These are phyloP conservation scores for Candida koratica DNA, from an alignment of 805 yeast genomes.

Conservation along the genomic window DNA sequence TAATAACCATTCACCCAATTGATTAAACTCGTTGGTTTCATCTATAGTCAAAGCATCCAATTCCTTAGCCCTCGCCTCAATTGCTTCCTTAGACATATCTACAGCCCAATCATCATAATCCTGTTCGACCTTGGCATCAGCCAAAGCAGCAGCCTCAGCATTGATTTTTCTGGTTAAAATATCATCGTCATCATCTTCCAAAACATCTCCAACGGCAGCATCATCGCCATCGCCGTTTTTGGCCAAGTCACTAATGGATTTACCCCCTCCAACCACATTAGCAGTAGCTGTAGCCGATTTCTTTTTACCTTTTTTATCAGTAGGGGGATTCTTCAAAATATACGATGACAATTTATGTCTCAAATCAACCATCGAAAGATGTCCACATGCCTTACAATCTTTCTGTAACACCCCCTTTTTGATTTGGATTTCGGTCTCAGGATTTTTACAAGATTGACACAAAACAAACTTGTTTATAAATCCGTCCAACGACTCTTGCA, in stretches of 20 bases:
- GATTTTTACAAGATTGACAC: conserved; percentile 93
- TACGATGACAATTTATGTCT: conserved; percentile 83
- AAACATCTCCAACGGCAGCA: conserved; percentile 36
- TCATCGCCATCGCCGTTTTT: conserved; percentile 33
- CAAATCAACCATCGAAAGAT: conserved; percentile 75
- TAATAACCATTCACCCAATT: conserved; percentile 87
- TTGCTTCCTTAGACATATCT: conserved; percentile 95
- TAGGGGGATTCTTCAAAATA: conserved; percentile 87
- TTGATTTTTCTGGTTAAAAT: conserved; percentile 72
- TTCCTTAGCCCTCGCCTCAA: conserved; percentile 84
- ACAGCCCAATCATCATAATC: conserved; percentile 97
- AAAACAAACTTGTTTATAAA: conserved; percentile 89
- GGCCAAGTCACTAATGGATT: conserved; percentile 74
- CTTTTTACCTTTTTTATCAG: conserved; percentile 50
- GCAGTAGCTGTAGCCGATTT: conserved; percentile 87
- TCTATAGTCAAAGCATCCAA: conserved; percentile 60
- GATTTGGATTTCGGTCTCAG: conserved; percentile 89
- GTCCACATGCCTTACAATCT: conserved; percentile 99
- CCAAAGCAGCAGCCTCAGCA: conserved; percentile 73
- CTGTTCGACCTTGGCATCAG: conserved; percentile 49
- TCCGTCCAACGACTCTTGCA: conserved; percentile 93
- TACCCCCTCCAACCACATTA: conserved; percentile 84
- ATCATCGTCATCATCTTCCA: conserved; percentile 65
- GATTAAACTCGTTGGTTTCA: conserved; percentile 52
- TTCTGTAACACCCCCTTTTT: conserved; percentile 71